These are phyloP conservation scores for Taphrina deformans DNA, from an alignment of 1,139 yeast species.

Conservation along the genomic window DNA sequence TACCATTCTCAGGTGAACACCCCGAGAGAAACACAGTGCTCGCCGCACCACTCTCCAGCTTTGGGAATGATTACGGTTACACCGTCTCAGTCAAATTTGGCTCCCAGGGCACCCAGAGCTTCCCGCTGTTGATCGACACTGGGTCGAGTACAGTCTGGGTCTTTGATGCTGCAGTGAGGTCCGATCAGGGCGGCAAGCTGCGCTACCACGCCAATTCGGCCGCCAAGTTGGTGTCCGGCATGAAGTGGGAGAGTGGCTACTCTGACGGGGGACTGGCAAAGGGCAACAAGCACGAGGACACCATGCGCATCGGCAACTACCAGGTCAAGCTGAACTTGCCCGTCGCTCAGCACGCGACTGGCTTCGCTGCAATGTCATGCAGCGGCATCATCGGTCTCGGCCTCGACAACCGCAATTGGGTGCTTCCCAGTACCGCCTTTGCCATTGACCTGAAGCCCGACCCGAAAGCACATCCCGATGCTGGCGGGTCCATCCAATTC, in stretches of 20 bases:
- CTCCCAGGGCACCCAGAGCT: not conserved
- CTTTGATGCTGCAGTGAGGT: not conserved
- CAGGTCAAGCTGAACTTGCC: not conserved
- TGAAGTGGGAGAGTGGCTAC: not conserved
- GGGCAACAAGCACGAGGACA: not conserved
- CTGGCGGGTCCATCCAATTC: not conserved
- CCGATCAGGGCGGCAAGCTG: not conserved
- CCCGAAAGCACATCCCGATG: not conserved
- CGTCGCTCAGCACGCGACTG: not conserved
- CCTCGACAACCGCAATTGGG: conserved; percentile 1
- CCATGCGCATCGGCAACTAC: not conserved
- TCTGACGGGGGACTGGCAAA: not conserved
- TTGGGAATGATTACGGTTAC: conserved; percentile 1
- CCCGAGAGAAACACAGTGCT: not conserved
- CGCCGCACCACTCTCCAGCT: not conserved
- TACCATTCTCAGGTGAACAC: not conserved
- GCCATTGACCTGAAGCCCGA: not conserved
- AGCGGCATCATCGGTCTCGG: conserved; percentile 3
- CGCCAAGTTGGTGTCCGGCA: not conserved
- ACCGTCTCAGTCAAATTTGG: not conserved
- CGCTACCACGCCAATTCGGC: not conserved
- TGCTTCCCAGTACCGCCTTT: not conserved
- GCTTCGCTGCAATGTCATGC: not conserved
- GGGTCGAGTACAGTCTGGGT: not conserved
- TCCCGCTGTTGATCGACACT: not conserved